Conservation (phyloP, 106 monocot genomes). For the Phalaenopsis aphrodite region DNA sequence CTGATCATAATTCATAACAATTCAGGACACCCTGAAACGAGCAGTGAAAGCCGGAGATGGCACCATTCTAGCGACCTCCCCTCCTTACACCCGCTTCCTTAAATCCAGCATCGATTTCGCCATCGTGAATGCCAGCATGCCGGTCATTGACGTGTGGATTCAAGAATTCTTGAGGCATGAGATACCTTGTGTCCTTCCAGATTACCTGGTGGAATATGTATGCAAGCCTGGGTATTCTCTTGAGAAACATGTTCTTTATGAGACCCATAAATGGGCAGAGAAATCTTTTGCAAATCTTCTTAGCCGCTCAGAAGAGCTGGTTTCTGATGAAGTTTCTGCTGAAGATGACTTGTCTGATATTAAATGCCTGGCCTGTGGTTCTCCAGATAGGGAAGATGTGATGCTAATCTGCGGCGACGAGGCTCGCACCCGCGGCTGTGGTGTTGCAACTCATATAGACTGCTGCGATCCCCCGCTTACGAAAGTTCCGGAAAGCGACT, state of each 20-base stretch:
- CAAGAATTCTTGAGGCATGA: constrained; percentile 70
- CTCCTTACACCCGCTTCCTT: constrained; percentile 75
- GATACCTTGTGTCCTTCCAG: constrained; percentile 67
- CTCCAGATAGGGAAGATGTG: constrained; percentile 41
- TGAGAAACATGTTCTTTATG: constrained; percentile 63
- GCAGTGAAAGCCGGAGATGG: constrained; percentile 83
- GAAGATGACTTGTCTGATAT: constrained; percentile 29
- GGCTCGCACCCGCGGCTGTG: constrained; percentile 45
- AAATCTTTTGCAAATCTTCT: constrained; percentile 36
- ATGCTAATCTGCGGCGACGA: constrained; percentile 86
- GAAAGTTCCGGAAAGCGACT: constrained; percentile 62
- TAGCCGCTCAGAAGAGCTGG: constrained; percentile 34
- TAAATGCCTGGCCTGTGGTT: constrained; percentile 50
- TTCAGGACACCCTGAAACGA: constrained; percentile 70
- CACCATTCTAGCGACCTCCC: constrained; percentile 76
- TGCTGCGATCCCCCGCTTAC: constrained; percentile 70
- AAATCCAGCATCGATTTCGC: constrained; percentile 56
- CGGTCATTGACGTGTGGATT: constrained; percentile 53
- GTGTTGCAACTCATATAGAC: constrained; percentile 71
- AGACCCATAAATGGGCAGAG: constrained; percentile 51
- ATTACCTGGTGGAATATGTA: constrained; percentile 72
- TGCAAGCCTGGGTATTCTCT: constrained; percentile 63
- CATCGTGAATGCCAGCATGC: constrained; percentile 52
- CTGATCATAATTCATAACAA: not conserved
- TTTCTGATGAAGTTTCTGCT: constrained; percentile 7